Evolutionary conservation across 352 stramenopile genomes (phyloP).

Genomic region (Peronosclerospora sorghi): DNA sequence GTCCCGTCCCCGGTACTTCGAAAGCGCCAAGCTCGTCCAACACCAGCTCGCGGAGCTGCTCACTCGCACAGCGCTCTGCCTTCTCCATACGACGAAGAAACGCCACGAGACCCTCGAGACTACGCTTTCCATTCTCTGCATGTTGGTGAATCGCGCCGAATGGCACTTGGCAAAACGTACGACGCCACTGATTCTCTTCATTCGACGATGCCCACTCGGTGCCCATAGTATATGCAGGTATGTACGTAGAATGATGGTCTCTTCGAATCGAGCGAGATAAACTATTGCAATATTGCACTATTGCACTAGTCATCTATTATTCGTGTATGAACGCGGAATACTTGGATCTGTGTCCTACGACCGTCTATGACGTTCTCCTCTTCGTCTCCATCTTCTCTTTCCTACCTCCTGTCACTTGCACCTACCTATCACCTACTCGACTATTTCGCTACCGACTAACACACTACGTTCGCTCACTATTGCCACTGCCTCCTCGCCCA

Average conservation of each 20-base stretch:
- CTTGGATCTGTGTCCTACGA: not conserved
- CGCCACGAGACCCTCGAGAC: slow-evolving; percentile 51
- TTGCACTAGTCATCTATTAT: too few species aligned
- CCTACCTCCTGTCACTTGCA: slow-evolving; percentile 6
- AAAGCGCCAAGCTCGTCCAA: slow-evolving; percentile 38
- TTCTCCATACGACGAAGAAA: slow-evolving; percentile 65
- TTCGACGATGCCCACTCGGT: slow-evolving; percentile 24
- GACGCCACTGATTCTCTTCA: slow-evolving; percentile 77
- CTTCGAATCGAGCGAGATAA: too few species aligned
- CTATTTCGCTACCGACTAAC: slow-evolving; percentile 32
- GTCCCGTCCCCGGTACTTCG: slow-evolving; percentile 56
- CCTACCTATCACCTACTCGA: slow-evolving; percentile 27
- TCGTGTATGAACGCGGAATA: too few species aligned
- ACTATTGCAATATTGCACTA: too few species aligned
- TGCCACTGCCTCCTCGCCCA: slow-evolving; percentile 5
- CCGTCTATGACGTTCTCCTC: slow-evolving; percentile 8
- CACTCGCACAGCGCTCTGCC: slow-evolving; percentile 44
- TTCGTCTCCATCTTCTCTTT: not conserved
- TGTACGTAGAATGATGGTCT: too few species aligned
- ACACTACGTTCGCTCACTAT: slow-evolving; percentile 1
- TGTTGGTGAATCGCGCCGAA: slow-evolving; percentile 72
- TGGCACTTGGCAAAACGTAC: slow-evolving; percentile 82
- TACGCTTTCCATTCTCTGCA: slow-evolving; percentile 65
- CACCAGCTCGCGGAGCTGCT: slow-evolving; percentile 49
- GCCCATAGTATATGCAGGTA: slow-evolving; percentile 2